Conservation (phyloP, 2,329 filamentous ascomycete genomes). For the Akanthomyces uredinophilus region DNA sequence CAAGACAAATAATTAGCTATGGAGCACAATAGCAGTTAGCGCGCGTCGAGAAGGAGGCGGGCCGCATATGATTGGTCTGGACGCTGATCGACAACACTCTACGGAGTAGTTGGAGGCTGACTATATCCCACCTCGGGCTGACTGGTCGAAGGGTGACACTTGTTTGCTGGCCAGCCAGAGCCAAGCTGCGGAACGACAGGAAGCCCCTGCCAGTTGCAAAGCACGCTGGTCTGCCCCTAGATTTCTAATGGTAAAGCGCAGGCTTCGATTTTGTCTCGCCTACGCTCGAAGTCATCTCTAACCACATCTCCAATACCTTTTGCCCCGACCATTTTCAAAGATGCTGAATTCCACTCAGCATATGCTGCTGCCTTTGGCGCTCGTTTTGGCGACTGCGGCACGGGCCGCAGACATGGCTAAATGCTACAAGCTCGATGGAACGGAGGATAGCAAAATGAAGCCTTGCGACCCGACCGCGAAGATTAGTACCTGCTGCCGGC, state of each 20-base stretch:
- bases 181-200: neutral
- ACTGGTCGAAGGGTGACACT: neutral
- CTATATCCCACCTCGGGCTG: neutral
- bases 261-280: neutral
- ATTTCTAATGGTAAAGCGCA: neutral
- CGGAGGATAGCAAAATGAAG: neutral
- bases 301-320: neutral
- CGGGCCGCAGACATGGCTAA: constrained; percentile 1
- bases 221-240: neutral
- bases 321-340: neutral
- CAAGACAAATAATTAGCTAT: neutral
- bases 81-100: neutral
- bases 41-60: neutral
- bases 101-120: no score
- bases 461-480: constrained; percentile 11
- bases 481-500: constrained; percentile 6
- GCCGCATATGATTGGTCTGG: neutral
- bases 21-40: neutral
- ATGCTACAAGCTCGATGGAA: constrained; percentile 1
- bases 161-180: no score
- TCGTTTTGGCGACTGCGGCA: neutral
- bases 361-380: neutral
- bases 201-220: neutral
- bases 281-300: neutral
- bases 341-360: neutral